Conservation (phyloP, 805 yeast species). For the Torulaspora maleeae region DNA sequence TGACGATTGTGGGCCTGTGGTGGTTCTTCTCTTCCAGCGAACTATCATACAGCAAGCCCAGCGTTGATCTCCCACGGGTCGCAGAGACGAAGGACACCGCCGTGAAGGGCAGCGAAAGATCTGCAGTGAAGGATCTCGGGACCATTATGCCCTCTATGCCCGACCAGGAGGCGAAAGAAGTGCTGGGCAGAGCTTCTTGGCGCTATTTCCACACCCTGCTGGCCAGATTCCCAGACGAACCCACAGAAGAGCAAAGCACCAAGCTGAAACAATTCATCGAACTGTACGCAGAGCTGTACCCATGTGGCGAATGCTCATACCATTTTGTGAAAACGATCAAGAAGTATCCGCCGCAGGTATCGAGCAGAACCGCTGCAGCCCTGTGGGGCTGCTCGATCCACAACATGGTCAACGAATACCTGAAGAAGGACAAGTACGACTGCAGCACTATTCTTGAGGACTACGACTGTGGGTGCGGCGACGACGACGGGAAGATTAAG, state of each 20-base stretch:
- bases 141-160: conserved; percentile 94
- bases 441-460: conserved; percentile 81
- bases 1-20: conserved; percentile 23
- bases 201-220: conserved; percentile 83
- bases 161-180: conserved; percentile 63
- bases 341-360: conserved; percentile 79
- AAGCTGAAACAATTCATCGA: conserved; percentile 62
- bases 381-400: conserved; percentile 95
- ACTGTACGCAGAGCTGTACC: conserved; percentile 86
- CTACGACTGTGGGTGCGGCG: conserved; percentile 97
- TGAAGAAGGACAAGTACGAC: conserved; percentile 70
- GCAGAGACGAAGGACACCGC: not conserved
- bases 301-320: conserved; percentile 95
- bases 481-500: conserved; percentile 45
- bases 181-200: conserved; percentile 91
- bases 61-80: conserved; percentile 7
- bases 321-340: conserved; percentile 71
- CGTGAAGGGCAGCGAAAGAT: not conserved
- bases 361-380: conserved; percentile 73
- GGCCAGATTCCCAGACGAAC: conserved; percentile 86
- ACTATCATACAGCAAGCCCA: conserved; percentile 28
- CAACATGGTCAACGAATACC: conserved; percentile 72
- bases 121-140: conserved; percentile 7
- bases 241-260: conserved; percentile 55
- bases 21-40: conserved; percentile 24